Conservation (phyloP, 129 eudicot genomes). For the Saussurea involucrata region DNA sequence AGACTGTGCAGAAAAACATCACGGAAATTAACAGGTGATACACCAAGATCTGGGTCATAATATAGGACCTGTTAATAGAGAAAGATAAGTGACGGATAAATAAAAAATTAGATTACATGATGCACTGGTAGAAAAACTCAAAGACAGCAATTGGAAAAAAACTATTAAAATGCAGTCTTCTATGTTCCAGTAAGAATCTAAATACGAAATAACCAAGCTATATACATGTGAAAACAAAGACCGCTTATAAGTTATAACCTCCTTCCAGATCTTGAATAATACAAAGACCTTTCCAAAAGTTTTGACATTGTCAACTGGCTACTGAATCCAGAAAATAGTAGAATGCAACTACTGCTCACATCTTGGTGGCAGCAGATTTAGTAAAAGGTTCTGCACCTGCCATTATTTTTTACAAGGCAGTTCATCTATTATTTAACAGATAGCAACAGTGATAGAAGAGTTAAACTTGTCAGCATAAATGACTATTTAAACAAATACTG, state of each 20-base stretch:
- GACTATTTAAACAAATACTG: neutral
- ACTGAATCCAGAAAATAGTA: neutral
- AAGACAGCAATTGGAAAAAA: neutral
- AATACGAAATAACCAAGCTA: neutral
- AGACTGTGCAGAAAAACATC: slow-evolving; percentile 87
- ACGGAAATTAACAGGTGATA: slow-evolving; percentile 66
- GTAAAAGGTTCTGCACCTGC: neutral
- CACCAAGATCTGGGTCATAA: slow-evolving; percentile 66
- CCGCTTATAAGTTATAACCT: neutral
- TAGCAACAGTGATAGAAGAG: neutral
- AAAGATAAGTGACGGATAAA: slow-evolving; percentile 7
- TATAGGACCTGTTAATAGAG: slow-evolving; percentile 51
- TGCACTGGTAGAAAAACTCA: neutral
- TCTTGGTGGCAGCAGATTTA: neutral
- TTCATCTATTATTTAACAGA: neutral
- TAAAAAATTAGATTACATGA: slow-evolving; percentile 16
- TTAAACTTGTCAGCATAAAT: neutral
- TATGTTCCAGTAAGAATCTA: slow-evolving; percentile 4
- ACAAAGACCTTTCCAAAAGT: neutral
- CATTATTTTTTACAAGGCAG: neutral
- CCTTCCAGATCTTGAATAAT: neutral
- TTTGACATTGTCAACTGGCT: neutral
- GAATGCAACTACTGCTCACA: neutral
- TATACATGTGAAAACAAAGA: neutral
- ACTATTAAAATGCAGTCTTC: slow-evolving; percentile 5